Evolutionary conservation across 2,329 filamentous ascomycete genomes (phyloP), one percentile per base, ranked within the genome.

Genomic region (Paraphaeosphaeria minitans): DNA sequence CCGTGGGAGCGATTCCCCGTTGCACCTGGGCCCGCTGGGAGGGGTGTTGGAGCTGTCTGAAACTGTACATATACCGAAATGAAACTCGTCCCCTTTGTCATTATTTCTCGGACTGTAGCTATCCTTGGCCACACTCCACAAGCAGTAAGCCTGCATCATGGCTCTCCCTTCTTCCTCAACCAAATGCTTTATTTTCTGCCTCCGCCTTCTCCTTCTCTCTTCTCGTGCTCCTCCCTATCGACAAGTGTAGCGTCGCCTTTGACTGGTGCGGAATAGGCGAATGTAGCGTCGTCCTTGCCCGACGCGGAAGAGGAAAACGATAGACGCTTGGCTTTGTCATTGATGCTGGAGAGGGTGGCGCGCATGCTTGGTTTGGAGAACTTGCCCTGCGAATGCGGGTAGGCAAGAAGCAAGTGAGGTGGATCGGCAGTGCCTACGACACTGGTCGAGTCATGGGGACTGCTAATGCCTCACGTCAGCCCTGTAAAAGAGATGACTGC

Each of bases 1-100:
- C 73, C 73, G 10, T 65, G 70, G 24, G 61, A 63, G 22, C 58
- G 57, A 5, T 53, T 53, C 42, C 39, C 51, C 24, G 24, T 27
- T 22, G 53, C 39, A 12, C 52, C 48, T 39, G 48, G 39, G 12
- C 43, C 43, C 21, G 27, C 49, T 8, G 5, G 29, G 22, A 49
- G n/a, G 29, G 50, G 50, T n/a, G 41, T 52, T 4, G 41, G 14
- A 57, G 29, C 35, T 9, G 29, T 31, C 14, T 42, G 35, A 24
- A 27, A 16, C 19, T 57, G 56, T 57, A 57, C 50, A 54, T 58
- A 54, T 45, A 33, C 37, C 12, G 39, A 35, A 48, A 56, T 56
- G 48, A 55, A 51, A 41, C 41, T 19, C 49, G 27, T 53, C 49
- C 50, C 41, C 41, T 53, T 46, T 57, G 45, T 59, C 29, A 47